phyloP scores from a whole-genome alignment of 2,329 filamentous ascomycete genomes.

The Fusarium torulosum region DNA sequence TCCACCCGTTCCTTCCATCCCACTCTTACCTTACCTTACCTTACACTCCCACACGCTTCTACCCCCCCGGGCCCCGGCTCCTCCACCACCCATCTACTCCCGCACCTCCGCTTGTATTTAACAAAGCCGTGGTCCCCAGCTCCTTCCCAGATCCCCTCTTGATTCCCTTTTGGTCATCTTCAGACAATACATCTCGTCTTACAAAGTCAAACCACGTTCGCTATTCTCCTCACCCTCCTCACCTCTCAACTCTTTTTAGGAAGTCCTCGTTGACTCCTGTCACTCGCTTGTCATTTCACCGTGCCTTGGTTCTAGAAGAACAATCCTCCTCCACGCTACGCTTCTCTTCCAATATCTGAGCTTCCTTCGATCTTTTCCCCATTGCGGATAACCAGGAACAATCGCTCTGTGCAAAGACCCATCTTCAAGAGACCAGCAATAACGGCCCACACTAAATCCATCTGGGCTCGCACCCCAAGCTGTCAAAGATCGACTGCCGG shows the following conservation, averaged over 20 bases:
- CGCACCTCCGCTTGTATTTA: constrained; percentile 50
- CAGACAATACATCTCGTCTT: constrained; percentile 43
- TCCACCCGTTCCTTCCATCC: constrained; percentile 38
- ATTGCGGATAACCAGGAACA: constrained; percentile 37
- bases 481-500: constrained; percentile 26
- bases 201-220: constrained; percentile 59
- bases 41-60: constrained; percentile 38
- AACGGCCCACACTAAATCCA: constrained; percentile 30
- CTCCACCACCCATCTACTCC: constrained; percentile 39
- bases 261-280: constrained; percentile 82
- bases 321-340: constrained; percentile 28
- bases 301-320: constrained; percentile 55
- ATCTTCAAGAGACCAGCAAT: constrained; percentile 29
- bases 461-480: constrained; percentile 16
- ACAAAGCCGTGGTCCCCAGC: constrained; percentile 48
- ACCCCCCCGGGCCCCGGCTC: constrained; percentile 26
- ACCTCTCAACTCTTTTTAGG: constrained; percentile 60
- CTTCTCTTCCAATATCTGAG: constrained; percentile 54
- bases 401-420: constrained; percentile 35
- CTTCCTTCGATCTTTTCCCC: constrained; percentile 37
- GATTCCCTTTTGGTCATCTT: constrained; percentile 47
- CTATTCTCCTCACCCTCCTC: constrained; percentile 57
- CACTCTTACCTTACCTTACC: constrained; percentile 15
- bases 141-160: constrained; percentile 45
- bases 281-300: constrained; percentile 76